Evolutionary conservation across 1,284 basidiomycete genomes (phyloP).

Genomic region (Trichosporon asahii): DNA sequence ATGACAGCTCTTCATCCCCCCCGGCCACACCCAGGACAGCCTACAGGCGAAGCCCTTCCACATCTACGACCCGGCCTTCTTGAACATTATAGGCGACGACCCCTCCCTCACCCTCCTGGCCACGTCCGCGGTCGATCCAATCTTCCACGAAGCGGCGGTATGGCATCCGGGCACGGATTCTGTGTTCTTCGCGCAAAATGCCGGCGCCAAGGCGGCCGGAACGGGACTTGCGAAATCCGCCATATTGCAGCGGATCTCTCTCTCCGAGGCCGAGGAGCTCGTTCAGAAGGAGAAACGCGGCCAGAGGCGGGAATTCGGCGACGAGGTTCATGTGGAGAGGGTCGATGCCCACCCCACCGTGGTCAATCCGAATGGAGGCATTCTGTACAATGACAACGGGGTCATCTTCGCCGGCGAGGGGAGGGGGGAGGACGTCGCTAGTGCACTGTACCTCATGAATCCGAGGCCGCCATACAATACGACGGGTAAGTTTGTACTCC

Average conservation of each 20-base stretch:
- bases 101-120: conserved; percentile 62
- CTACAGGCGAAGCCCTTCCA: conserved; percentile 57
- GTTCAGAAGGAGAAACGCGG: neutral
- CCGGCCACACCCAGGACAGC: conserved; percentile 28
- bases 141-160: conserved; percentile 71
- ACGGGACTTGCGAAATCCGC: conserved; percentile 54
- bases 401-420: conserved; percentile 67
- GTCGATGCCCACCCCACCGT: conserved; percentile 56
- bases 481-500: conserved; percentile 54
- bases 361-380: conserved; percentile 73
- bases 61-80: conserved; percentile 62
- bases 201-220: conserved; percentile 52
- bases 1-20: conserved; percentile 42
- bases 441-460: conserved; percentile 64
- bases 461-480: conserved; percentile 62
- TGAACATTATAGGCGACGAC: conserved; percentile 59
- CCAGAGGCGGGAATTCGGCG: conserved; percentile 48
- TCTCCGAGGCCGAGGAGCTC: conserved; percentile 49
- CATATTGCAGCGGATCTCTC: conserved; percentile 54
- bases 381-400: conserved; percentile 55
- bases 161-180: conserved; percentile 62
- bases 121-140: conserved; percentile 56
- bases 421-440: conserved; percentile 59
- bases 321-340: conserved; percentile 58
- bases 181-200: conserved; percentile 58